Evolutionary conservation across 2,329 filamentous ascomycete genomes (phyloP), one percentile per base, ranked within the genome.

Genomic region (Calcarisporium arbuscula): DNA sequence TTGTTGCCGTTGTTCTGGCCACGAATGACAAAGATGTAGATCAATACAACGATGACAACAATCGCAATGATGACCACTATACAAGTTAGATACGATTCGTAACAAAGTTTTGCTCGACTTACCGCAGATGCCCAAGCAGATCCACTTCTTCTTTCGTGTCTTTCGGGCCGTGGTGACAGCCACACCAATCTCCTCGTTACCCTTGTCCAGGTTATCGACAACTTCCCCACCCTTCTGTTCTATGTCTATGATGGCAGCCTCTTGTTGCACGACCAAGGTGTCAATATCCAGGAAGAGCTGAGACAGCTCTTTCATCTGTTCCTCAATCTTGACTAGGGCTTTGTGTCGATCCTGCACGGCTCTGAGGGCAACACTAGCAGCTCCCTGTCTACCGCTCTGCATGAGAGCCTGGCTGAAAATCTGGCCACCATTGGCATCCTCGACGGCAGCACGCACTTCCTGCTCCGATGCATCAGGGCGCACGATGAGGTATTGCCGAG

Each of bases 111-210:
- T n/a, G n/a, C n/a, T n/a, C n/a, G n/a, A n/a, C 73, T 48, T 67
- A 77, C 73, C 65, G 49, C 71, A 65, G 52, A 95, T 86, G 51
- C 82, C 80, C 48, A 95, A 65, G 70, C 88, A 95, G 58, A 85
- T 89, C 89, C 88, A 95, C 83, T 95, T 95, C 87, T 94, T 94
- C 67, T 80, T 85, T 48, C 85, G 75, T 32, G 83, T 85, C 49
- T 78, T 76, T 57, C 82, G 73, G 8, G 90, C 90, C 48, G 85
- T 94, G 41, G 74, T 71, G 43, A 95, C 84, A 10, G 89, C 89
- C n/a, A 74, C 75, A 25, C 73, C 79, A 40, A 96, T 84, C 60
- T 95, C 79, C 43, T 78, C 74, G 54, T 92, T 95, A 45, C 82
- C 90, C 58, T 92, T 83, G 52, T 82, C 77, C 30, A 95, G 75